phyloP scores from a whole-genome alignment of 2,329 filamentous ascomycete genomes.

The Paecilomyces sp. region DNA sequence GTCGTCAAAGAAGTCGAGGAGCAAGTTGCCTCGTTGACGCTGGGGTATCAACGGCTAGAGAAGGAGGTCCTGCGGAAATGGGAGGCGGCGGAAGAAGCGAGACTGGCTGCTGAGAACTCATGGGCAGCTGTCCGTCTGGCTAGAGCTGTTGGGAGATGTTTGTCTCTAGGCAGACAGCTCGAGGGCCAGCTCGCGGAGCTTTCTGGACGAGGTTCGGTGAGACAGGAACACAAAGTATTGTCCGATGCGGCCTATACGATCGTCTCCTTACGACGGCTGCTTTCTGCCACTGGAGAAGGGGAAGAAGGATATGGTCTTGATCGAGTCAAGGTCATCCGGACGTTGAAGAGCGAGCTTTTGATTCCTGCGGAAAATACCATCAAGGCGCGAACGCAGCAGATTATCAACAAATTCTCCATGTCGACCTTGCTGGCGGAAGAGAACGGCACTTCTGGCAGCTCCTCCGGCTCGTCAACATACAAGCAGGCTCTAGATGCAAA shows the following conservation, averaged over 20 bases:
- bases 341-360: constrained; percentile 62
- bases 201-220: constrained; percentile 38
- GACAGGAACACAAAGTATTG: constrained; percentile 69
- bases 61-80: constrained; percentile 81
- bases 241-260: constrained; percentile 78
- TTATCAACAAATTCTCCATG: constrained; percentile 77
- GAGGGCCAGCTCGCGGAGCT: constrained; percentile 78
- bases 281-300: constrained; percentile 59
- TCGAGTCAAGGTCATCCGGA: constrained; percentile 63
- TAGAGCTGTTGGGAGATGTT: constrained; percentile 66
- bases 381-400: constrained; percentile 66
- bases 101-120: constrained; percentile 66
- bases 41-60: constrained; percentile 78
- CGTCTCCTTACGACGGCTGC: constrained; percentile 65
- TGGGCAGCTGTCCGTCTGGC: constrained; percentile 74
- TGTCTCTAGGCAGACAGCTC: constrained; percentile 77
- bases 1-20: constrained; percentile 71
- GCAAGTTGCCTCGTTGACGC: constrained; percentile 72
- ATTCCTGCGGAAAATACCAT: constrained; percentile 66
- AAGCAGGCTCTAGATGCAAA: constrained; percentile 66
- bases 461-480: constrained; percentile 40
- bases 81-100: constrained; percentile 76
- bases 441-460: constrained; percentile 6
- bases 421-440: constrained; percentile 40
- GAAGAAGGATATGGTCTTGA: constrained; percentile 73